Conservation (phyloP, 352 stramenopile genomes). For the Pythium aphanidermatum region DNA sequence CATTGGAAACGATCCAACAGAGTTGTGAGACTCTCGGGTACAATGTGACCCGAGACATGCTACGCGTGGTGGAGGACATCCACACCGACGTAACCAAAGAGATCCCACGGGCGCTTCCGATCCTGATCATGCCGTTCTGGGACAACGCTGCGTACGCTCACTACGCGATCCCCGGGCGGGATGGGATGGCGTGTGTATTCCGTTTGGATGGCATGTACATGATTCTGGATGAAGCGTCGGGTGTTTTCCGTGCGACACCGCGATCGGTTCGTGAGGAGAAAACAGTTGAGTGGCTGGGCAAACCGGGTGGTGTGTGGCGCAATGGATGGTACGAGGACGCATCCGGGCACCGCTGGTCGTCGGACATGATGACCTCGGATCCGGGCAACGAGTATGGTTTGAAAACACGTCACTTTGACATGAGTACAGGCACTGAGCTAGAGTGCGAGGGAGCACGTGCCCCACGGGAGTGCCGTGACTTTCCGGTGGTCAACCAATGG, state of each 20-base stretch:
- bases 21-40: slow-evolving; percentile 20
- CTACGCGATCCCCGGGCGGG: slow-evolving; percentile 17
- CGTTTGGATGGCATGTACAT: slow-evolving; percentile 18
- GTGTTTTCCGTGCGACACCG: slow-evolving; percentile 3
- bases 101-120: slow-evolving; percentile 18
- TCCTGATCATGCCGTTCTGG: slow-evolving; percentile 33
- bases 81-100: neutral
- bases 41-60: slow-evolving; percentile 17
- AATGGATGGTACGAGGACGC: slow-evolving; percentile 29
- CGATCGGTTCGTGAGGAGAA: slow-evolving; percentile 10
- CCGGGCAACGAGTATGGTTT: slow-evolving; percentile 3
- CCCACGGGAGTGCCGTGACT: slow-evolving; percentile 7
- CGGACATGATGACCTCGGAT: slow-evolving; percentile 17
- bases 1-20: slow-evolving; percentile 13
- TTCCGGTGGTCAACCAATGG: slow-evolving; percentile 7
- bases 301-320: slow-evolving; percentile 20
- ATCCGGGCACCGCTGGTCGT: slow-evolving; percentile 10
- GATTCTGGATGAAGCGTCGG: neutral
- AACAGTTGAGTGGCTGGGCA: slow-evolving; percentile 16
- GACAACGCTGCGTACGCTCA: slow-evolving; percentile 16
- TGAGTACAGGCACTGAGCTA: neutral
- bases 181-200: slow-evolving; percentile 26
- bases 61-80: slow-evolving; percentile 18
- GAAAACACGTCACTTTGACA: slow-evolving; percentile 17
- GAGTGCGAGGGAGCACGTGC: neutral